Base-by-base conservation (phyloP, 306 rosid genomes). In the Phaseolus lunatus region DNA sequence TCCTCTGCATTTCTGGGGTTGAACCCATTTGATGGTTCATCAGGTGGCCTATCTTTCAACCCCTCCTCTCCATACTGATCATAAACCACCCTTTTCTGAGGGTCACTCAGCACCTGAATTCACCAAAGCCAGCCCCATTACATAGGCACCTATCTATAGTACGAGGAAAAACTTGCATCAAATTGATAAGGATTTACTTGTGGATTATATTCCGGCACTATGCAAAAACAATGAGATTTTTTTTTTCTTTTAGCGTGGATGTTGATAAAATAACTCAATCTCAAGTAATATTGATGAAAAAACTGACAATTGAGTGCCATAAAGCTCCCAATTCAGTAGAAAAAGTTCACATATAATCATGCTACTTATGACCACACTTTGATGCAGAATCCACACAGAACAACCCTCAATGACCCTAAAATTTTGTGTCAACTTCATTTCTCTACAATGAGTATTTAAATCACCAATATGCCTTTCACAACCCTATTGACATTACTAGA, bases 1-100 rank as follows among this genome's bases (percentile, higher is more conserved):
- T 96, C 99, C 90, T 92, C 97, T 49, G 98, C 99, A 76, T 86
- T 89, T 79, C 97, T 83, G 0, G 98, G 97, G 79, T 92, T 91
- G 56, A 92, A 92, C 15, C 96, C 97, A 75, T 29, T 88, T 35
- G 93, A 44, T 44, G 86, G 77, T n/a, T 86, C 86, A 67, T 86
- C 86, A 6, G 93, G 91, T 69, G 97, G 97, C 89, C 70, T 87
- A 50, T 96, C 91, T 84, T 93, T 88, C 82, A 93, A 80, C 52
- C 99, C 99, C 83, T 96, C 94, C 84, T 93, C 99, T 62, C 99
- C 98, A 72, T 84, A 50, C 49, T 93, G 96, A 84, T 96, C 99
- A 79, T 92, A 96, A 53, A 87, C 31, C 50, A 72, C 80, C 88
- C 73, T 93, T 59, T 90, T 93, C 65, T 89, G 91, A 66, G 94